phyloP scores from a whole-genome alignment of 257 asterid species.

The Solanum ossicruentum region DNA sequence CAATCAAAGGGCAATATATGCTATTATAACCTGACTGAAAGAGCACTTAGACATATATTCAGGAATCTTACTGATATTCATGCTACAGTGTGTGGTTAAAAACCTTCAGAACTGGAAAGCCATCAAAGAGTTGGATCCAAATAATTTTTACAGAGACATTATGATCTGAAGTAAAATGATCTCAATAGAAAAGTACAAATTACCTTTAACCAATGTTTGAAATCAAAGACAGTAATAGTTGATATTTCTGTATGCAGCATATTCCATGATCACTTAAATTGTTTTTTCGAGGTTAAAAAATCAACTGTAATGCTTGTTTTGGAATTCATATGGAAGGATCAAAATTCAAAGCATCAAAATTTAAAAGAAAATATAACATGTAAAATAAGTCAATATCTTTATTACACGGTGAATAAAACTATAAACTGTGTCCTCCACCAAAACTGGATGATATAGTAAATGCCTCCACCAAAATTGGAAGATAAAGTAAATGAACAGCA shows the following conservation, averaged over 20 bases:
- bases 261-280: background rate
- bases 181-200: background rate
- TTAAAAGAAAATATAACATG: background rate
- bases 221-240: background rate
- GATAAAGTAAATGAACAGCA: background rate
- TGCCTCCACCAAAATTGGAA: background rate
- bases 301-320: background rate
- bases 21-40: slow-evolving; percentile 7
- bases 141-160: background rate
- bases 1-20: background rate
- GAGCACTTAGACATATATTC: background rate
- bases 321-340: background rate
- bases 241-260: background rate
- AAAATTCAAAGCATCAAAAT: background rate
- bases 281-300: background rate
- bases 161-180: background rate
- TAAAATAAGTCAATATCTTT: background rate
- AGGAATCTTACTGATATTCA: background rate
- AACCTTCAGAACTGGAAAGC: background rate
- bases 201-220: background rate
- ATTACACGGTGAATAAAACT: background rate
- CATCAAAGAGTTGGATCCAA: background rate
- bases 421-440: background rate
- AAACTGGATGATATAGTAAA: background rate
- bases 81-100: background rate